Evolutionary conservation across 1,139 yeast genomes (phyloP).

Genomic region (Saccharomyces pastorianus): DNA sequence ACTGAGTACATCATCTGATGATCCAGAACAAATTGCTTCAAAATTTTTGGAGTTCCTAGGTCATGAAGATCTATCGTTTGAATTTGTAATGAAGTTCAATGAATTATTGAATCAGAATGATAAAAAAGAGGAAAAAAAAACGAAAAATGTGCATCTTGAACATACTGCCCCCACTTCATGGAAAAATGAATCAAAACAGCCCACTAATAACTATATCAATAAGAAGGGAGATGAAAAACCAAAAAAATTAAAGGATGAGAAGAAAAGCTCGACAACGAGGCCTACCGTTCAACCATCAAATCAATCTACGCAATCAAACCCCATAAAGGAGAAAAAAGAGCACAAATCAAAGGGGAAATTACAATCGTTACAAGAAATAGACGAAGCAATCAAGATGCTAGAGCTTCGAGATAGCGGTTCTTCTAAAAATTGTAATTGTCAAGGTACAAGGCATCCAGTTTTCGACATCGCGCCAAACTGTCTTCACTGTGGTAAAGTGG

Average conservation of each 20-base stretch:
- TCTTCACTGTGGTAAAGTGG: conserved; percentile 85
- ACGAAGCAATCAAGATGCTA: conserved; percentile 35
- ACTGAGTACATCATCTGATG: conserved; percentile 10
- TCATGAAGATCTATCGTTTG: conserved; percentile 26
- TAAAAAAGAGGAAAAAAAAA: not conserved
- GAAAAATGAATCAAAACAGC: not conserved
- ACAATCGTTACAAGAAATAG: conserved; percentile 48
- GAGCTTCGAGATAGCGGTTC: conserved; percentile 32
- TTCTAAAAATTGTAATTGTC: conserved; percentile 57
- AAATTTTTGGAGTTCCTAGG: conserved; percentile 30
- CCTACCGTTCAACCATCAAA: not conserved
- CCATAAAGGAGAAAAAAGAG: conserved; percentile 21
- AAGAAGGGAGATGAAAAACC: not conserved
- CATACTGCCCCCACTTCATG: not conserved
- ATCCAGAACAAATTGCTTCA: conserved; percentile 25
- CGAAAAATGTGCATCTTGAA: not conserved
- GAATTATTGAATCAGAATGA: conserved; percentile 11
- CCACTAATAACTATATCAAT: not conserved
- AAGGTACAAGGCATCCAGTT: conserved; percentile 78
- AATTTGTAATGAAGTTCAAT: conserved; percentile 27
- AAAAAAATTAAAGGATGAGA: not conserved
- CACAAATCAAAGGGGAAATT: conserved; percentile 38
- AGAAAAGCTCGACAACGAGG: not conserved
- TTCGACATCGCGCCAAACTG: conserved; percentile 92
- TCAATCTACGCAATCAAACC: not conserved